phyloP scores from a whole-genome alignment of 2,329 filamentous ascomycete species.

The Didymella keratinophila region DNA sequence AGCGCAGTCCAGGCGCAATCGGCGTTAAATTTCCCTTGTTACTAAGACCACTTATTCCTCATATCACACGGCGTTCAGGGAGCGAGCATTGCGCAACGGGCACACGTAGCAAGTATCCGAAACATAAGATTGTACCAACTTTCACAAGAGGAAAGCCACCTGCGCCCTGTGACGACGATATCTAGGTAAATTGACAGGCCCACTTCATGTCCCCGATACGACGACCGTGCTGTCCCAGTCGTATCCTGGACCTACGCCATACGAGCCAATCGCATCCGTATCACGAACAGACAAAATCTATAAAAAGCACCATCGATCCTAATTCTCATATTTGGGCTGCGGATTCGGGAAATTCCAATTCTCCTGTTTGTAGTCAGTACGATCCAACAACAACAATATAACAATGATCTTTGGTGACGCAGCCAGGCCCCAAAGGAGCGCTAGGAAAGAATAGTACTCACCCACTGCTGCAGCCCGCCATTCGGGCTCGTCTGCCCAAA shows the following conservation, averaged over 20 bases:
- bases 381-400: neutral
- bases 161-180: neutral
- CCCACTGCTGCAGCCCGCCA: conserved; percentile 43
- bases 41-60: conserved; percentile 1
- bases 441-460: conserved; percentile 20
- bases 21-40: conserved; percentile 21
- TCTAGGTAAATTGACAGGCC: neutral
- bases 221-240: conserved; percentile 2
- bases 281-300: conserved; percentile 11
- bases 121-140: conserved; percentile 6
- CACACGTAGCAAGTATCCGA: conserved; percentile 11
- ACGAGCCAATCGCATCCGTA: conserved; percentile 12
- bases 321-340: conserved; percentile 32
- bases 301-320: conserved; percentile 6
- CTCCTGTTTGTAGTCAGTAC: conserved; percentile 26
- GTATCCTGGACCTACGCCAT: conserved; percentile 8
- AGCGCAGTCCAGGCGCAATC: conserved; percentile 31
- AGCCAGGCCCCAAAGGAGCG: too few relatives aligned
- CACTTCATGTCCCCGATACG: neutral
- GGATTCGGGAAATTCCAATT: conserved; percentile 39
- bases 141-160: neutral
- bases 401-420: neutral
- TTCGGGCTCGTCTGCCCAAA: conserved; percentile 39
- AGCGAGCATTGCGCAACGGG: conserved; percentile 13
- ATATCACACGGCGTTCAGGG: conserved; percentile 17